Percentiles rank a stretch among this genome's conserved stretches.
These are phyloP conservation scores for Diversispora epigaea DNA, from an alignment of 192 early-diverging fungal genomes.

Conservation along the genomic window DNA sequence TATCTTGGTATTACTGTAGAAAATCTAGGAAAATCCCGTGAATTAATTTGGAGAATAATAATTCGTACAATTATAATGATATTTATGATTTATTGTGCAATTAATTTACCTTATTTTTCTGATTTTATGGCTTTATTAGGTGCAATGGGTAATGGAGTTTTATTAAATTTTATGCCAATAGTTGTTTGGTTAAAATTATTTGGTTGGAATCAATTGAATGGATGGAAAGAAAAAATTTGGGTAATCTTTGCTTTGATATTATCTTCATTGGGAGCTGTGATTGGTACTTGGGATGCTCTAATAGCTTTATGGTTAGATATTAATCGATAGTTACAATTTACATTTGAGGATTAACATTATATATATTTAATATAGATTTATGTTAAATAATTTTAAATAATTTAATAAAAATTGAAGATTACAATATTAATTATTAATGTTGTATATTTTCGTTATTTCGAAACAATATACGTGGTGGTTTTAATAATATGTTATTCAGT, in stretches of 20 bases:
- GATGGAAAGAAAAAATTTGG: slow-evolving; percentile 42
- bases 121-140: slow-evolving; percentile 62
- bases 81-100: slow-evolving; percentile 42
- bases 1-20: slow-evolving; percentile 46
- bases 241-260: slow-evolving; percentile 35
- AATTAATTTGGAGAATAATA: slow-evolving; percentile 45
- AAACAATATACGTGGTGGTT: no score
- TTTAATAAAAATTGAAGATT: no score
- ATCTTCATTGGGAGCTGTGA: not conserved
- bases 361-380: no score
- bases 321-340: not conserved
- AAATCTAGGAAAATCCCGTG: slow-evolving; percentile 36
- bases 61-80: slow-evolving; percentile 51
- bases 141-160: slow-evolving; percentile 51
- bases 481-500: no score
- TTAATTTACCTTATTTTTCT: slow-evolving; percentile 59
- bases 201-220: slow-evolving; percentile 45
- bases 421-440: no score
- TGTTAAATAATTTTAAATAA: no score
- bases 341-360: no score
- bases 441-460: no score
- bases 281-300: slow-evolving; percentile 25
- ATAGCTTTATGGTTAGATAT: not conserved
- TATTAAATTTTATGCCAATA: slow-evolving; percentile 61
- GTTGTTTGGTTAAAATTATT: slow-evolving; percentile 50